A percentile compares a stretch with the other conserved stretches of the same genome.
These are phyloP conservation scores for Wallacemonas sp. DNA, from an alignment of 208 protist species.

Conservation along the genomic window DNA sequence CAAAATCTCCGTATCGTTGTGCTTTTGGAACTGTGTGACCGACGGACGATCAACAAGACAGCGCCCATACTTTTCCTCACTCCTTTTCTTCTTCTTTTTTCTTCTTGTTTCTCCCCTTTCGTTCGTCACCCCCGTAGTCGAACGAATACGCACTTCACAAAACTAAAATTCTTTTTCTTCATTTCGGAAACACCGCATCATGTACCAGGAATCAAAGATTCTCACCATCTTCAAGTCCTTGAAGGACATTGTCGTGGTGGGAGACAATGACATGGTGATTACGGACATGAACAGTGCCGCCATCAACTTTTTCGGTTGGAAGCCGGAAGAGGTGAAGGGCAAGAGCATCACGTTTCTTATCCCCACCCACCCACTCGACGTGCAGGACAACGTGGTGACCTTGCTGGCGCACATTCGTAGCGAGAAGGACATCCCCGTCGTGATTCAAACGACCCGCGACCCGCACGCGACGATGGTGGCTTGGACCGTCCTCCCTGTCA, in stretches of 20 bases:
- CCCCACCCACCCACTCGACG: constrained; percentile 81
- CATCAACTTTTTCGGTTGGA: constrained; percentile 80
- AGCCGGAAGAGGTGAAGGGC: constrained; percentile 60
- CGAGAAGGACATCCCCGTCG: constrained; percentile 65
- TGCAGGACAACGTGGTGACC: constrained; percentile 82
- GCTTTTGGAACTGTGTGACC: no score
- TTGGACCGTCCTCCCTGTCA: constrained; percentile 83
- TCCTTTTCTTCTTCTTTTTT: constrained; percentile 7
- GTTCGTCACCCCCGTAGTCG: not conserved
- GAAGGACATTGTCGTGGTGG: constrained; percentile 88
- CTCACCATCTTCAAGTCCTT: constrained; percentile 86
- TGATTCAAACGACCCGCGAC: constrained; percentile 87
- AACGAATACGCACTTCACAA: no score
- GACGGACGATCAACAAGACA: no score
- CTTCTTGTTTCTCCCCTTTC: not conserved
- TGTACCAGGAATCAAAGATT: constrained; percentile 83
- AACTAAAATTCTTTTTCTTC: not conserved
- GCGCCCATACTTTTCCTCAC: not conserved
- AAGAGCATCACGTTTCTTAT: constrained; percentile 92
- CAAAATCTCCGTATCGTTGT: no score
- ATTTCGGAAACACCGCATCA: constrained; percentile 13
- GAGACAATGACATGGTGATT: constrained; percentile 90
- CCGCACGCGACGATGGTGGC: constrained; percentile 88
- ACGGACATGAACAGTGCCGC: constrained; percentile 85
- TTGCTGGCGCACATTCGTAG: constrained; percentile 64